Percentiles rank a stretch among this genome's conserved stretches.
Conservation (phyloP, 2,329 filamentous ascomycete species). For the Mycosphaerella sp. region DNA sequence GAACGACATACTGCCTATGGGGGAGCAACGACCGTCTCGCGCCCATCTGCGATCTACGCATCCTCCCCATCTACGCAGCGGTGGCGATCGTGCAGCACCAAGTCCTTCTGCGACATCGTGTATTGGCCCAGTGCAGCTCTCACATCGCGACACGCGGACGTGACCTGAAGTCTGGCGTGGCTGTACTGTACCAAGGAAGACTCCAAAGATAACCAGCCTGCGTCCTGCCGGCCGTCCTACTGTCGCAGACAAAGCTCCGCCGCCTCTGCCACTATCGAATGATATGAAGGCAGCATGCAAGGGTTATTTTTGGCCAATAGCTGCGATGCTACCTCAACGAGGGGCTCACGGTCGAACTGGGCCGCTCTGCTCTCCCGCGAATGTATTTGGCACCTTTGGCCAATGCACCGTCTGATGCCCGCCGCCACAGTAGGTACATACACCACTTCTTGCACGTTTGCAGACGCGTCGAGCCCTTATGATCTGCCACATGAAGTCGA, state of each 20-base stretch:
- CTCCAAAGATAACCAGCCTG: constrained; percentile 10
- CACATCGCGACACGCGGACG: background rate
- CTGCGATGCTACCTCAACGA: constrained; percentile 8
- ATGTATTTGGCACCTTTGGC: constrained; percentile 1
- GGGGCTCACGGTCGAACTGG: constrained; percentile 5
- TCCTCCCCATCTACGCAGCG: constrained; percentile 9
- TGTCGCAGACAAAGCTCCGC: constrained; percentile 20
- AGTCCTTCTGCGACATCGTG: constrained; percentile 5
- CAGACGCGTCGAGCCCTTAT: constrained; percentile 8
- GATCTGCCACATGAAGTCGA: constrained; percentile 12
- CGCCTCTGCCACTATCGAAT: constrained; percentile 11
- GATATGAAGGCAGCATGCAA: constrained; percentile 17
- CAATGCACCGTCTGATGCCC: background rate
- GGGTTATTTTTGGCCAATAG: constrained; percentile 18
- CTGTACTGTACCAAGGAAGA: constrained; percentile 1
- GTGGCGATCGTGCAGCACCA: constrained; percentile 13
- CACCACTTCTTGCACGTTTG: constrained; percentile 1
- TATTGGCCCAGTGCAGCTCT: constrained; percentile 8
- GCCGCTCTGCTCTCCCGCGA: constrained; percentile 15
- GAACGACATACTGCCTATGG: constrained; percentile 1
- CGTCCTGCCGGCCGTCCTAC: constrained; percentile 4
- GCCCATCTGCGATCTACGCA: constrained; percentile 16
- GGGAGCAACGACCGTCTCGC: constrained; percentile 3
- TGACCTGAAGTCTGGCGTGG: constrained; percentile 11
- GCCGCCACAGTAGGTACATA: background rate